Evolutionary conservation across 2,329 filamentous ascomycete species (phyloP).

Genomic region (Colletotrichum agaves): DNA sequence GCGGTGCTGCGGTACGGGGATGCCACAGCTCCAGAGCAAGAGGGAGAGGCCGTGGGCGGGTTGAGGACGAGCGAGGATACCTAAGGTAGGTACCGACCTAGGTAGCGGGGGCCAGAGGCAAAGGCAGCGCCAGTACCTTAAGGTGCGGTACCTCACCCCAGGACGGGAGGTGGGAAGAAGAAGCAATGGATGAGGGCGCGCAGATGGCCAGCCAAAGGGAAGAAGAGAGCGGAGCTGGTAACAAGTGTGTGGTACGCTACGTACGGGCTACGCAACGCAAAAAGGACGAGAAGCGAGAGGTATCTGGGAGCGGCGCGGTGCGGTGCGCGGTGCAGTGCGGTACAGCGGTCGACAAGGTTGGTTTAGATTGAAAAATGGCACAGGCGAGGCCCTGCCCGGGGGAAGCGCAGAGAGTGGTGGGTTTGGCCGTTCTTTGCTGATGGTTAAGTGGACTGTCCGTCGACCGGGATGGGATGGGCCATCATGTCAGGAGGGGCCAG

Average conservation of each 20-base stretch:
- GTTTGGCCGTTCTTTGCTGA: slow-evolving; percentile 23
- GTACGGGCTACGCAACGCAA: neutral
- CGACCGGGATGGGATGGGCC: slow-evolving; percentile 22
- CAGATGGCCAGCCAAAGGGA: too few relatives aligned
- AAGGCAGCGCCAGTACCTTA: too few relatives aligned
- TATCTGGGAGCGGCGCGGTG: slow-evolving; percentile 7
- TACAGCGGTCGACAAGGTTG: slow-evolving; percentile 30
- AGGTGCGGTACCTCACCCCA: too few relatives aligned
- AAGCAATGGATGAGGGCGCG: too few relatives aligned
- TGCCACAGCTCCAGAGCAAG: slow-evolving; percentile 2
- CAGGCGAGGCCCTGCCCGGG: slow-evolving; percentile 24
- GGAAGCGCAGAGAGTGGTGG: slow-evolving; percentile 33
- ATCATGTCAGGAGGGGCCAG: neutral
- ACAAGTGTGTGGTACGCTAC: too few relatives aligned
- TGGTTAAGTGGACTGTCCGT: slow-evolving; percentile 31
- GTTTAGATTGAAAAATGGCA: slow-evolving; percentile 36
- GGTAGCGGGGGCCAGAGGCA: too few relatives aligned
- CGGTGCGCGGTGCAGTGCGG: slow-evolving; percentile 19
- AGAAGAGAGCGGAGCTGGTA: too few relatives aligned
- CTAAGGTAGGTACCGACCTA: too few relatives aligned
- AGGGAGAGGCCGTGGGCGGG: neutral
- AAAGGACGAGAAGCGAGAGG: neutral
- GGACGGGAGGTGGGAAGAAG: too few relatives aligned
- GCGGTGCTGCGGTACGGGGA: slow-evolving; percentile 13
- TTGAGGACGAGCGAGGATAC: neutral